These are phyloP conservation scores for Boletus bicolor DNA, from an alignment of 768 basidiomycete genomes.

Conservation along the genomic window DNA sequence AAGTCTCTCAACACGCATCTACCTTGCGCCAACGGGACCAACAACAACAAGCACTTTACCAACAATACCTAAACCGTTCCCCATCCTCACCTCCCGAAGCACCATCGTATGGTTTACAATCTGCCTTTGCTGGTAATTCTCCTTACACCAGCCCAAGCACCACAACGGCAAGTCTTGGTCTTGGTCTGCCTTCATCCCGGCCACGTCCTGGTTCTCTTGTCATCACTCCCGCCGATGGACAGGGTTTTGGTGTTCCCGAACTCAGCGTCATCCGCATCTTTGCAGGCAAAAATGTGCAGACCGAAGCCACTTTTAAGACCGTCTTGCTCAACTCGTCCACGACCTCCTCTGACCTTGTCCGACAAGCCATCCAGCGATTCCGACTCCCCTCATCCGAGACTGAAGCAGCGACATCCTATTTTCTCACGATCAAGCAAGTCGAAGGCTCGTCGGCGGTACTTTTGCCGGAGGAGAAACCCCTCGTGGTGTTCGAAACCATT, in stretches of 20 bases:
- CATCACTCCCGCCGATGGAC: conserved; percentile 60
- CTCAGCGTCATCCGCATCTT: conserved; percentile 96
- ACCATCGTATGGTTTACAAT: conserved; percentile 73
- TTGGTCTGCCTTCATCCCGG: conserved; percentile 50
- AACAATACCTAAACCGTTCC: conserved; percentile 85
- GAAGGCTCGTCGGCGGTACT: conserved; percentile 81
- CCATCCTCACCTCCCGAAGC: conserved; percentile 76
- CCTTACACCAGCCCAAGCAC: conserved; percentile 39
- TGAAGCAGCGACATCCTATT: conserved; percentile 63
- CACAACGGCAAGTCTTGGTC: conserved; percentile 40
- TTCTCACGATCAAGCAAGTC: conserved; percentile 89
- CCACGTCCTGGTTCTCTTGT: conserved; percentile 79
- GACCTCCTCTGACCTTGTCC: conserved; percentile 77
- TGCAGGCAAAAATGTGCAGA: conserved; percentile 85
- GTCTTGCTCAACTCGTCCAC: conserved; percentile 88
- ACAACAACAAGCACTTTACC: conserved; percentile 84
- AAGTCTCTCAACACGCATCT: conserved; percentile 58
- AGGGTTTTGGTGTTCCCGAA: conserved; percentile 65
- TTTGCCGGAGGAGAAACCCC: conserved; percentile 69
- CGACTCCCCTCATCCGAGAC: conserved; percentile 61
- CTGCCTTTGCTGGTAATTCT: conserved; percentile 53
- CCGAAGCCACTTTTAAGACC: conserved; percentile 98
- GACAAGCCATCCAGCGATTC: conserved; percentile 95
- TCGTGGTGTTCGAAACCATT: conserved; percentile 85
- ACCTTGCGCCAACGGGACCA: conserved; percentile 84